Evolutionary conservation across 164 flowering plant species (phyloP), one percentile per base, ranked within the genome.

Genomic region (Annona cherimola): DNA sequence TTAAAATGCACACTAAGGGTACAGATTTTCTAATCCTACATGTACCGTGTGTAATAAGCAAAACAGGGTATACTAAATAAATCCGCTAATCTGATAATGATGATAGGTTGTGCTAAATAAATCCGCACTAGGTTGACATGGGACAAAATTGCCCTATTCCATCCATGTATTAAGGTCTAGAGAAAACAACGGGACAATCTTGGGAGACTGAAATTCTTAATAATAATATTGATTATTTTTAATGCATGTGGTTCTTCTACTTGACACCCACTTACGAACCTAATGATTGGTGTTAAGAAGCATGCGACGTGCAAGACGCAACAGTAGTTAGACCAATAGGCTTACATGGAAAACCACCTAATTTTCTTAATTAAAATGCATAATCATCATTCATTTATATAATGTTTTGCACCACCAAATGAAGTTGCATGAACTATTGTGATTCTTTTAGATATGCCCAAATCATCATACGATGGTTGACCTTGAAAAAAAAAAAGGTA

Each of bases 241-340:
- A 50, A 39, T 71, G 61, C 43, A 71, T 71, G 68, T 40, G 50
- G 42, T 45, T 44, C 76, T 74, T 20, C 50, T 60, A 19, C 45
- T 46, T 61, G 67, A 68, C 46, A 50, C 66, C 74, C 68, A 72
- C 69, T 43, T 71, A 67, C 40, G 46, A 44, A 65, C 14, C 70
- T 76, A 73, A 81, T 76, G 59, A 81, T 81, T 76, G 78, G 50
- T 55, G 20, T 57, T 55, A 67, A 72, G 78, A 68, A 73, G 72
- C 78, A 75, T 77, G 74, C 67, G 71, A 77, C 73, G 70, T 70
- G 67, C 42, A 45, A 44, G 71, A 65, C 71, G 46, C 45, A 60
- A 57, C 55, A 70, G 50, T 71, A 63, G 19, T 26, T 42, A 42
- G 54, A 3, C 3, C 46, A 1, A 69, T 8, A 6, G 42, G 44